These are phyloP conservation scores for Serpula lacrymans DNA, from an alignment of 768 basidiomycete species.

Conservation along the genomic window DNA sequence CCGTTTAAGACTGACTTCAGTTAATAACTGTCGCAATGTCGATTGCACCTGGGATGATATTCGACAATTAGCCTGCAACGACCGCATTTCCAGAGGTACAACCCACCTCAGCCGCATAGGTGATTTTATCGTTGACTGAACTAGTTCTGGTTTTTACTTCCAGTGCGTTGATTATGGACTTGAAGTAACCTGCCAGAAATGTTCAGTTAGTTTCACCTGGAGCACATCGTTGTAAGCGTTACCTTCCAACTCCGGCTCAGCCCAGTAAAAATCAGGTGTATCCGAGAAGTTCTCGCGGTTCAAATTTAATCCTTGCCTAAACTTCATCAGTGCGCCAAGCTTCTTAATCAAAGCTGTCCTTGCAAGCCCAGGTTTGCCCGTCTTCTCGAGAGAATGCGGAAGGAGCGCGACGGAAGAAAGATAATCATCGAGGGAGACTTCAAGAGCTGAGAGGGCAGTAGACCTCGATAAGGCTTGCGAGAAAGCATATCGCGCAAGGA, in stretches of 20 bases:
- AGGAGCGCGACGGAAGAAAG: constrained; percentile 78
- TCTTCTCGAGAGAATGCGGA: constrained; percentile 71
- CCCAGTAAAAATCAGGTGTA: constrained; percentile 92
- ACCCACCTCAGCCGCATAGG: constrained; percentile 75
- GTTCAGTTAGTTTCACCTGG: not conserved
- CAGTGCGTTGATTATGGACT: constrained; percentile 77
- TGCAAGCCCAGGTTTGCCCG: constrained; percentile 80
- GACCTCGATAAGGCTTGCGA: constrained; percentile 91
- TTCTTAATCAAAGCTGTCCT: constrained; percentile 86
- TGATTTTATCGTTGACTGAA: constrained; percentile 88
- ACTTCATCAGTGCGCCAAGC: constrained; percentile 86
- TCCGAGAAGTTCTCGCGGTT: constrained; percentile 88
- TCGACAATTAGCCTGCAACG: constrained; percentile 2
- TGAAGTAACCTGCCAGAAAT: constrained; percentile 62
- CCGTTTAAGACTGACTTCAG: constrained; percentile 65
- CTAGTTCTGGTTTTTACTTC: constrained; percentile 82
- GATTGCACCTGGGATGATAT: constrained; percentile 62
- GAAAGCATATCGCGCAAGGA: constrained; percentile 86
- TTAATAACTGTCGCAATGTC: constrained; percentile 82
- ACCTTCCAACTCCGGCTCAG: constrained; percentile 88
- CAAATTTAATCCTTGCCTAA: constrained; percentile 89
- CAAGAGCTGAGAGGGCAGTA: constrained; percentile 83
- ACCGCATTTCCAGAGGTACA: not conserved
- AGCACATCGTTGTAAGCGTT: constrained; percentile 13
- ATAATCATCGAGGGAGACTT: constrained; percentile 79